A percentile compares a stretch with the other conserved stretches of the same genome.
Evolutionary conservation across 164 flowering plant species (phyloP).

Genomic region (Pachysandra terminalis): DNA sequence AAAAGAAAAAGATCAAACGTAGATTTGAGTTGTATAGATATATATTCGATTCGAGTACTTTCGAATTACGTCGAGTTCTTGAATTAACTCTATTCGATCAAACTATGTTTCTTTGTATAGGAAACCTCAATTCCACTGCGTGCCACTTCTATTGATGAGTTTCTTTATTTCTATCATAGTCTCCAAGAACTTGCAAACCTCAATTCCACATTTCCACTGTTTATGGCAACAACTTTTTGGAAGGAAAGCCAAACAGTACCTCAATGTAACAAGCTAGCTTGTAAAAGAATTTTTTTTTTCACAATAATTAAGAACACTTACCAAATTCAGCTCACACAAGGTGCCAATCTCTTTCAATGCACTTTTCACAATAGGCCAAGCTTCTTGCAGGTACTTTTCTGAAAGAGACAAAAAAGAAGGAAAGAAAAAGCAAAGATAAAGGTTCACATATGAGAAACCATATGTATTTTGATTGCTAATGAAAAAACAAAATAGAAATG

Average conservation of each 20-base stretch:
- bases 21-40: too few species aligned
- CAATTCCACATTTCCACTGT: too few species aligned
- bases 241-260: neutral
- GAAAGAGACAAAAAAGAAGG: conserved; percentile 2
- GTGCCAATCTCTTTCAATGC: conserved; percentile 62
- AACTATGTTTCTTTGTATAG: too few species aligned
- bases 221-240: neutral
- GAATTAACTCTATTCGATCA: too few species aligned
- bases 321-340: conserved; percentile 64
- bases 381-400: conserved; percentile 78
- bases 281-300: neutral
- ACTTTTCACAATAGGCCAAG: conserved; percentile 60
- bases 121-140: too few species aligned
- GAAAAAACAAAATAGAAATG: neutral
- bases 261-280: neutral
- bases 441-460: neutral
- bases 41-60: too few species aligned
- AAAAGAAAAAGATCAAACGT: too few species aligned
- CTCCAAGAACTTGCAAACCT: too few species aligned
- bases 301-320: conserved; percentile 18
- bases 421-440: neutral
- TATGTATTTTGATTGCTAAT: neutral
- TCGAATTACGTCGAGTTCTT: too few species aligned
- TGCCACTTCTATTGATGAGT: too few species aligned
- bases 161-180: too few species aligned